Percentiles rank a stretch among this genome's conserved stretches.
Conservation (phyloP, 192 early-diverging fungal species). For the Paraglomus brasilianum region DNA sequence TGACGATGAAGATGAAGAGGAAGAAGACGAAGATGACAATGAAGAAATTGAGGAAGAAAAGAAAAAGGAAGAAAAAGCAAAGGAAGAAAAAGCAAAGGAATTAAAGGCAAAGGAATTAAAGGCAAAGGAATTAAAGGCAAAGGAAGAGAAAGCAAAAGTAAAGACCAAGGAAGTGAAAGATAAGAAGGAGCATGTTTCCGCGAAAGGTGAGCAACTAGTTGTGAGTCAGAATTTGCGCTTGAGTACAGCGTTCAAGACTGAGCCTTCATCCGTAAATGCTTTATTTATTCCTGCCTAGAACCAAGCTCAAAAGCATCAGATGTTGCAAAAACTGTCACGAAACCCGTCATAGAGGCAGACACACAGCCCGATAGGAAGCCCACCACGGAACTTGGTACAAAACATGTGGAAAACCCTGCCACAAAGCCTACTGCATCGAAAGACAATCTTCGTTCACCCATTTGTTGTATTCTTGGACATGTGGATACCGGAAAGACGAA, state of each 20-base stretch:
- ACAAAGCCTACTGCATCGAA: constrained; percentile 52
- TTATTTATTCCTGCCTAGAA: too few species aligned
- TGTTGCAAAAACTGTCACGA: too few species aligned
- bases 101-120: constrained; percentile 30
- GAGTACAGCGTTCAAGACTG: not conserved
- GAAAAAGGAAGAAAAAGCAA: constrained; percentile 9
- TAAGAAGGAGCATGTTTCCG: constrained; percentile 30
- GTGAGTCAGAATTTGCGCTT: constrained; percentile 21
- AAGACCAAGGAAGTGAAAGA: constrained; percentile 40
- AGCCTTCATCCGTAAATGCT: constrained; percentile 39
- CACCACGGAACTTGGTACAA: too few species aligned
- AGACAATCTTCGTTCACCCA: constrained; percentile 93
- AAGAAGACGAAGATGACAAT: too few species aligned
- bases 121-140: constrained; percentile 33
- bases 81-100: constrained; percentile 42
- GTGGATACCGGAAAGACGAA: constrained; percentile 96
- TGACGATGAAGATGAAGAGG: constrained; percentile 7
- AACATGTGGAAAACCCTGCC: constrained; percentile 31
- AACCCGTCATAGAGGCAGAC: too few species aligned
- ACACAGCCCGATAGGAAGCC: too few species aligned
- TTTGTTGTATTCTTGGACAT: constrained; percentile 98
- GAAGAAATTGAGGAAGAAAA: constrained; percentile 14
- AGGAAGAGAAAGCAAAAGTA: constrained; percentile 34
- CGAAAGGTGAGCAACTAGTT: constrained; percentile 18
- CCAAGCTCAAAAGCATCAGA: too few species aligned